Base-by-base conservation (phyloP, 331 rosid species). In the Malus hybrid region DNA sequence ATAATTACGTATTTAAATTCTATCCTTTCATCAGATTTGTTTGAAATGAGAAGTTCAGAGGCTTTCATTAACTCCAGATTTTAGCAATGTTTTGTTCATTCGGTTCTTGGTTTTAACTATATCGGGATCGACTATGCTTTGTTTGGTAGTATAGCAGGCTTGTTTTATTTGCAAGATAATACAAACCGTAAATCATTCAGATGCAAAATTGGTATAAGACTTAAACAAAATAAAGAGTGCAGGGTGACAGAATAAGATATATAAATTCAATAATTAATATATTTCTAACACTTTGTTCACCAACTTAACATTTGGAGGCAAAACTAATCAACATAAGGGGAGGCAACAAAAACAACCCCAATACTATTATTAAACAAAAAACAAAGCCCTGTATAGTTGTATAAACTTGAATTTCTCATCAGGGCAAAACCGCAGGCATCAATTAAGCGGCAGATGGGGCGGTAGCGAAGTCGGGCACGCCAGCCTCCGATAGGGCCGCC, bases 361-460 rank as follows among this genome's bases (percentile, higher is more conserved):
- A 34, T 72, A 44, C 64, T 14, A 72, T 34, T 20, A 20, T 54
- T 31, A 18, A 27, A n/a, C 7, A 2, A 19, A 72, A 33, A 34
- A 72, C 12, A 52, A 7, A 3, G 6, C 59, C 20, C 28, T 69
- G n/a, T 33, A 7, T 71, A 70, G 4, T 19, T 71, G 3, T 3
- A 20, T 71, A 32, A 27, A 61, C 7, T 55, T 3, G 6, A 71
- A 71, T 18, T 36, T 19, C 18, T 63, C 69, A 7, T 5, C 16
- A 7, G 24, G 18, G 60, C 44, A 42, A 12, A 42, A 12, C 46
- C 14, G 18, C 22, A 16, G 27, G 24, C 67, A 48, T 64, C 86
- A 20, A n/a, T 57, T 20, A 93, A 39, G 97, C 98, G 0, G 98
- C 97, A 0, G 93, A 84, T 32, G 98, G 97, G 32, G 97, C 91